Evolutionary conservation across 306 rosid genomes (phyloP).

Genomic region (Lagenaria siceraria): DNA sequence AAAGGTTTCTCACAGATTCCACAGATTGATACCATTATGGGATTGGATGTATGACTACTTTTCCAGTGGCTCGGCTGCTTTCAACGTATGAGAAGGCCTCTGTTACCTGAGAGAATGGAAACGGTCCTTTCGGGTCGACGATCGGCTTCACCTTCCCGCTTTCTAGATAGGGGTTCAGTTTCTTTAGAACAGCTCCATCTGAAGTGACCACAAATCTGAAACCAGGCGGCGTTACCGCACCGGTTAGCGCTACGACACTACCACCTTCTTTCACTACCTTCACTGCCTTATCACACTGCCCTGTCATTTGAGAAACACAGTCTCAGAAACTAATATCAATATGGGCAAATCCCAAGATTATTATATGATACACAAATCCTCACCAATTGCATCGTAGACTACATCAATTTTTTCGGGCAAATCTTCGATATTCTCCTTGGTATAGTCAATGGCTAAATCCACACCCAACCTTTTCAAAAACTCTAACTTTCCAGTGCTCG

Average conservation of each 20-base stretch:
- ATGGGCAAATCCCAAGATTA: neutral
- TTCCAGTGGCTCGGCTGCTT: slow-evolving; percentile 62
- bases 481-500: slow-evolving; percentile 71
- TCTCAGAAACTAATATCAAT: neutral
- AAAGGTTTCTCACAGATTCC: neutral
- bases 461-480: slow-evolving; percentile 73
- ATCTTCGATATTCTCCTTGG: slow-evolving; percentile 77
- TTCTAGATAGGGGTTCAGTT: slow-evolving; percentile 72
- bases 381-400: slow-evolving; percentile 82
- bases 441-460: slow-evolving; percentile 84
- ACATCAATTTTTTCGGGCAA: slow-evolving; percentile 80
- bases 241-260: slow-evolving; percentile 74
- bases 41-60: slow-evolving; percentile 75
- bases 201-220: slow-evolving; percentile 94
- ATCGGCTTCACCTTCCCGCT: slow-evolving; percentile 87
- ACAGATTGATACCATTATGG: slow-evolving; percentile 24
- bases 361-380: slow-evolving; percentile 6
- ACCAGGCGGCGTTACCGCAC: slow-evolving; percentile 86
- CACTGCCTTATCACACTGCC: slow-evolving; percentile 91
- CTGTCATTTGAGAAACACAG: slow-evolving; percentile 19
- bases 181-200: slow-evolving; percentile 65
- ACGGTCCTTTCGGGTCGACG: slow-evolving; percentile 72
- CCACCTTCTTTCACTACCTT: slow-evolving; percentile 84
- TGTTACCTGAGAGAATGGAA: slow-evolving; percentile 55
- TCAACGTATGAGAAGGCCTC: slow-evolving; percentile 93